Conservation (phyloP, 495 filamentous ascomycete species). For the Aspergillus wentii region DNA sequence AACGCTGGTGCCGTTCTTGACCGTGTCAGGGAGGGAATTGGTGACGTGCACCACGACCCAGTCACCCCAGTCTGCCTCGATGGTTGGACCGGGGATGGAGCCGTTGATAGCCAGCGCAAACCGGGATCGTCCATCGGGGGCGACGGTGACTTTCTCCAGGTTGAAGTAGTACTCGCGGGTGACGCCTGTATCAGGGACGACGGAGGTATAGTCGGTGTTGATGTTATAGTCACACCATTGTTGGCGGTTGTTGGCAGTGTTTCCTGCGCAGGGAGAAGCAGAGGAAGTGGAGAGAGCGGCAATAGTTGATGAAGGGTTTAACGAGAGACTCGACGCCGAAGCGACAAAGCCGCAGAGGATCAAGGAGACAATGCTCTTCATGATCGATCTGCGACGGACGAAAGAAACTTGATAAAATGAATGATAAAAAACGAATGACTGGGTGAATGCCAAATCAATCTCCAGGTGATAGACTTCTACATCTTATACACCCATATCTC, state of each 20-base stretch:
- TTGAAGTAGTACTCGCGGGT: conserved; percentile 29
- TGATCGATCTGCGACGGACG: too few relatives aligned
- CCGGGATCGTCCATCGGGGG: conserved; percentile 65
- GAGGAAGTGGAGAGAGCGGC: too few relatives aligned
- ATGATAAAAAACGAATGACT: too few relatives aligned
- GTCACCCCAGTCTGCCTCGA: conserved; percentile 65
- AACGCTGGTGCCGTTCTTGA: conserved; percentile 48
- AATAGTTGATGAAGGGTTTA: too few relatives aligned
- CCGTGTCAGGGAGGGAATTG: conserved; percentile 62
- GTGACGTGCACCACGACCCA: conserved; percentile 60
- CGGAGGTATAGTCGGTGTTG: conserved; percentile 48
- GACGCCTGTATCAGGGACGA: conserved; percentile 35
- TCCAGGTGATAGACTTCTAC: too few relatives aligned
- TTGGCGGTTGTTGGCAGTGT: conserved; percentile 31
- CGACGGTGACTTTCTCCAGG: conserved; percentile 47
- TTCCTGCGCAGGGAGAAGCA: conserved; percentile 21
- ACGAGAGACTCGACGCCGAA: too few relatives aligned
- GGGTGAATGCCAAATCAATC: too few relatives aligned
- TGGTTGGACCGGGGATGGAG: conserved; percentile 52
- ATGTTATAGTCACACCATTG: conserved; percentile 46
- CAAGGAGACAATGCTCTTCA: too few relatives aligned
- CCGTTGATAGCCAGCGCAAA: conserved; percentile 72
- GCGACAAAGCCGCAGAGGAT: background rate
- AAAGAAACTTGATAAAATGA: too few relatives aligned
- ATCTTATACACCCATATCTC: too few relatives aligned